Conservation (phyloP, 495 filamentous ascomycete genomes). For the Ascobolus immersus region DNA sequence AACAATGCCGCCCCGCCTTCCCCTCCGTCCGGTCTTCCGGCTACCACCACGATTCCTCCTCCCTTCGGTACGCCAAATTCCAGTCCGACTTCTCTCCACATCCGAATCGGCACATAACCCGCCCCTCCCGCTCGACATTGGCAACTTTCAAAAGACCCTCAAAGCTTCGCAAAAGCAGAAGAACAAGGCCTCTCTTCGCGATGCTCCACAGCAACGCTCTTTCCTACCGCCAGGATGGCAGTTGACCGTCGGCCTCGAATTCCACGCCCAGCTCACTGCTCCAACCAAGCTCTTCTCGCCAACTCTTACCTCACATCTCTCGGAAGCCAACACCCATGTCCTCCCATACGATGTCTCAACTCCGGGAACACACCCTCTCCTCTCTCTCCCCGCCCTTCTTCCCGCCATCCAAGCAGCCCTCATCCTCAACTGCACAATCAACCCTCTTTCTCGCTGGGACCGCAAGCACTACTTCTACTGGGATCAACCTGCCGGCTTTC, state of each 20-base stretch:
- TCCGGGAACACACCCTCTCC: slow-evolving; percentile 53
- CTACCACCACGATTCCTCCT: no score
- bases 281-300: slow-evolving; percentile 59
- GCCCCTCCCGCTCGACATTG: neutral
- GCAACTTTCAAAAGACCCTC: slow-evolving; percentile 14
- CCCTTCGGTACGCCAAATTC: no score
- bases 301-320: neutral
- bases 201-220: neutral
- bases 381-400: slow-evolving; percentile 27
- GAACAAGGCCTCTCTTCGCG: slow-evolving; percentile 18
- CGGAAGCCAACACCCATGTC: slow-evolving; percentile 54
- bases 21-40: no score
- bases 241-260: slow-evolving; percentile 82
- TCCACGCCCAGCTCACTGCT: slow-evolving; percentile 88
- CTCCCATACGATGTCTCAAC: slow-evolving; percentile 72
- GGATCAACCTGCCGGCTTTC: slow-evolving; percentile 87
- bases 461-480: slow-evolving; percentile 98
- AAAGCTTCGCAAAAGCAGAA: slow-evolving; percentile 19
- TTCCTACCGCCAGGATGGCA: slow-evolving; percentile 39
- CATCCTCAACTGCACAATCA: slow-evolving; percentile 55
- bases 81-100: slow-evolving; percentile 1
- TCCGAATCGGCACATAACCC: neutral
- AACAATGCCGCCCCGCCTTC: no score
- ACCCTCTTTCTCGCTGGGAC: slow-evolving; percentile 57
- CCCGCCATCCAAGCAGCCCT: slow-evolving; percentile 75